Conservation (phyloP, 2,329 filamentous ascomycete species). For the Arthrobotrys musiformis region DNA sequence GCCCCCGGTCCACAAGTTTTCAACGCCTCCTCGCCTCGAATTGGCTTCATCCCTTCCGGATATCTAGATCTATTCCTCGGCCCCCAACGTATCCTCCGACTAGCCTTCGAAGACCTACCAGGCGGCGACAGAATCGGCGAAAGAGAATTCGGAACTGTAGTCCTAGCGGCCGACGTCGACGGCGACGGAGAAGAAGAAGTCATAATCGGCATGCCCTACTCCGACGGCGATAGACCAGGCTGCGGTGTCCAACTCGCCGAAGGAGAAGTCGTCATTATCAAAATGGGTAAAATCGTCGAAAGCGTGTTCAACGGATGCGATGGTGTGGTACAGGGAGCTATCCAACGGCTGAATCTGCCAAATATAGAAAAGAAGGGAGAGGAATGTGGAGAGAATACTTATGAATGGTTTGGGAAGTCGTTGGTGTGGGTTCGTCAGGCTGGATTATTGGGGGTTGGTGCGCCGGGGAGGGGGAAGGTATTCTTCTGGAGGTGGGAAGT, state of each 20-base stretch:
- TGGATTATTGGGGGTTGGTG: conserved; percentile 54
- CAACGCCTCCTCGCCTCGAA: conserved; percentile 35
- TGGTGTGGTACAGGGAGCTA: conserved; percentile 16
- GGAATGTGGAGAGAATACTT: conserved; percentile 35
- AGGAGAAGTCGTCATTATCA: conserved; percentile 56
- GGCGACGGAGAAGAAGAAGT: conserved; percentile 53
- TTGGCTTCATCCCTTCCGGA: conserved; percentile 39
- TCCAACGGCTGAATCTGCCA: conserved; percentile 11
- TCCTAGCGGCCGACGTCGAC: conserved; percentile 56
- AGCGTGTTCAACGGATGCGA: conserved; percentile 34
- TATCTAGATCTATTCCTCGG: conserved; percentile 46
- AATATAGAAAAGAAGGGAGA: conserved; percentile 13
- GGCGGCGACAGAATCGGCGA: conserved; percentile 36
- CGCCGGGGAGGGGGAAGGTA: conserved; percentile 53
- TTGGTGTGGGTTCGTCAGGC: conserved; percentile 27
- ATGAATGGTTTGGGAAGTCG: conserved; percentile 57
- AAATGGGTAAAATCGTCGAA: conserved; percentile 17
- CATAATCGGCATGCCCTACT: conserved; percentile 36
- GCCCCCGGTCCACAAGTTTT: conserved; percentile 34
- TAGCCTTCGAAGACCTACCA: conserved; percentile 37
- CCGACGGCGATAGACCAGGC: conserved; percentile 26
- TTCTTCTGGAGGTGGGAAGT: conserved; percentile 53
- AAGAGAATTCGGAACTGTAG: conserved; percentile 56
- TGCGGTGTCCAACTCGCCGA: conserved; percentile 56
- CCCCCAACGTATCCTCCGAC: conserved; percentile 22